Evolutionary conservation across 768 basidiomycete species (phyloP).

Genomic region (Trametes sanguinea): DNA sequence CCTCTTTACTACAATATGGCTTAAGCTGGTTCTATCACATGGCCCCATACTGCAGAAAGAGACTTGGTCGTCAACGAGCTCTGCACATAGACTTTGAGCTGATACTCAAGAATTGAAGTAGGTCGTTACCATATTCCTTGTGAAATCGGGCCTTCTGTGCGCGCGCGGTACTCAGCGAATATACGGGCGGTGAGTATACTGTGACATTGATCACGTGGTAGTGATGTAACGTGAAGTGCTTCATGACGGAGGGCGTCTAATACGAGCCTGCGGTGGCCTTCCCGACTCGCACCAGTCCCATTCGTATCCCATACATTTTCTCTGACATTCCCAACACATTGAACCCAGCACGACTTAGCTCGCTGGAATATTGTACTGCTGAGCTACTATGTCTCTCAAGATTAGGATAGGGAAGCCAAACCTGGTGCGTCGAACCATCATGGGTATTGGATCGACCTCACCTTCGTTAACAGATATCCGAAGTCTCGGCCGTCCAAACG

Average conservation of each 20-base stretch:
- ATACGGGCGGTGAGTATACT: background rate
- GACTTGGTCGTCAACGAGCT: too few species aligned
- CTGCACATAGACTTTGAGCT: too few species aligned
- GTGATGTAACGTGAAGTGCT: slow-evolving; percentile 1
- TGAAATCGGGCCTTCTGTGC: background rate
- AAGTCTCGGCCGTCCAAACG: slow-evolving; percentile 19
- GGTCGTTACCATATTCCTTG: too few species aligned
- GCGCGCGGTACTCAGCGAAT: too few species aligned
- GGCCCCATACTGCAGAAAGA: too few species aligned
- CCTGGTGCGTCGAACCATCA: background rate
- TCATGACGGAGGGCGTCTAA: background rate
- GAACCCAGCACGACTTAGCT: too few species aligned
- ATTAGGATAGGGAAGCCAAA: slow-evolving; percentile 25
- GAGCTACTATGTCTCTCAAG: slow-evolving; percentile 24
- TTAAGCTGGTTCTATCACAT: too few species aligned
- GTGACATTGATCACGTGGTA: slow-evolving; percentile 5
- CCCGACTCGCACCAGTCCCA: too few species aligned
- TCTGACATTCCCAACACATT: too few species aligned
- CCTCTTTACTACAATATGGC: too few species aligned
- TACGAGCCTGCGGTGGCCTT: too few species aligned
- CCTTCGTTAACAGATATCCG: background rate
- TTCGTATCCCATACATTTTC: background rate
- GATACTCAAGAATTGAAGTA: too few species aligned
- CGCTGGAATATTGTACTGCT: background rate
- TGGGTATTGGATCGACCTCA: background rate